Conservation (phyloP, 805 yeast species). For the Wickerhamiella spandovensis region DNA sequence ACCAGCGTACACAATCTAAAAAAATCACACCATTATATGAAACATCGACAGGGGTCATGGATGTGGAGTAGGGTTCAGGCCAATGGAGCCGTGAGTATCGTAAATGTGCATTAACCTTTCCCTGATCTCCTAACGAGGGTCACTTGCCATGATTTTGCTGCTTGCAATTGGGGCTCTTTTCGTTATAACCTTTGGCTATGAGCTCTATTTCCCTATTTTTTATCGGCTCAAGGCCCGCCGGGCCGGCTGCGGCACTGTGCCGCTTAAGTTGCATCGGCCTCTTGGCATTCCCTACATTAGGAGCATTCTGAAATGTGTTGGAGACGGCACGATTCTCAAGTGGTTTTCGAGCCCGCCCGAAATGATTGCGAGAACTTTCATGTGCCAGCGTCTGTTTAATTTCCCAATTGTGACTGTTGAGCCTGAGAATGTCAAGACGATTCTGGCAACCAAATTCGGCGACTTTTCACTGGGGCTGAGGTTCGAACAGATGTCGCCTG, state of each 20-base stretch:
- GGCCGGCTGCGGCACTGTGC: neutral
- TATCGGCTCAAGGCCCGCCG: neutral
- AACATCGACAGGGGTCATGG: too few species aligned
- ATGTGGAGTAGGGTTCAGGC: too few species aligned
- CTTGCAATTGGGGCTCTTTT: neutral
- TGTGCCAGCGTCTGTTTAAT: conserved; percentile 17
- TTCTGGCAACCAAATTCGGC: conserved; percentile 19
- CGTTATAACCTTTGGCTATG: neutral
- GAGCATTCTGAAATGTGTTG: neutral
- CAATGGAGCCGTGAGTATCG: too few species aligned
- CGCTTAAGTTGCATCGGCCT: neutral
- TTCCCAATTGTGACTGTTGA: conserved; percentile 19
- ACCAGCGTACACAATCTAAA: too few species aligned
- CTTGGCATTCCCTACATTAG: neutral
- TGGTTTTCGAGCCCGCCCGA: conserved; percentile 1
- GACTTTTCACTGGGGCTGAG: conserved; percentile 21
- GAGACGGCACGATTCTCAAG: neutral
- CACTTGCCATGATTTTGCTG: neutral
- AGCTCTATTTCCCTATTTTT: neutral
- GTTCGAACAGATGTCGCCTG: conserved; percentile 12
- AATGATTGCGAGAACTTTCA: conserved; percentile 17
- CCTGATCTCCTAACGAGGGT: neutral
- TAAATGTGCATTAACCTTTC: too few species aligned
- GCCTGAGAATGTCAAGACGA: conserved; percentile 20
- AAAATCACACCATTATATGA: too few species aligned